phyloP scores from a whole-genome alignment of 2,329 filamentous ascomycete genomes.

The Acephala macrosclerotiorum region DNA sequence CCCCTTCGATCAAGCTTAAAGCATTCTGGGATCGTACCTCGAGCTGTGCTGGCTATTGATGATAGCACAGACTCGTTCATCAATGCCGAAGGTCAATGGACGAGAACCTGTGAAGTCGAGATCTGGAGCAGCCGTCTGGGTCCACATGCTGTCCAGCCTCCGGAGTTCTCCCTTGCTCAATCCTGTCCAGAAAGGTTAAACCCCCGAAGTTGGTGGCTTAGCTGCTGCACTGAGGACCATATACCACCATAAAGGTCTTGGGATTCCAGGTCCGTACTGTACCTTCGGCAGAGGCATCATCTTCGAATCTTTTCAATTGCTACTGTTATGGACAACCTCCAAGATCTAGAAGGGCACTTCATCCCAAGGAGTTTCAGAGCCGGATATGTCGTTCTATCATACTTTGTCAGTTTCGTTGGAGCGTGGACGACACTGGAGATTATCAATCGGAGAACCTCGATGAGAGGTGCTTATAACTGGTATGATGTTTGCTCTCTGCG shows the following conservation, averaged over 20 bases:
- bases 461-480: constrained; percentile 74
- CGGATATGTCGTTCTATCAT: constrained; percentile 73
- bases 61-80: neutral
- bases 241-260: neutral
- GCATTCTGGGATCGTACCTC: neutral
- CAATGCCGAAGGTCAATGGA: neutral
- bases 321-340: constrained; percentile 12
- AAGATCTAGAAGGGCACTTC: constrained; percentile 25
- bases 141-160: neutral
- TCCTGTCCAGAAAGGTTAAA: neutral
- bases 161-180: neutral
- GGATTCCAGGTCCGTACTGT: neutral
- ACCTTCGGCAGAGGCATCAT: neutral
- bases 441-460: constrained; percentile 77
- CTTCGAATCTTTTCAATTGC: neutral
- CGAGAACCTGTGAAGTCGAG: neutral
- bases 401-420: constrained; percentile 75
- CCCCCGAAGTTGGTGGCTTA: neutral
- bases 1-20: neutral
- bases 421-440: constrained; percentile 82
- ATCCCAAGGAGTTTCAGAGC: constrained; percentile 45
- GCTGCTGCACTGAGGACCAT: neutral
- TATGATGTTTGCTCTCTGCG: constrained; percentile 44
- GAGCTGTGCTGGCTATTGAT: neutral
- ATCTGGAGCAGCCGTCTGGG: neutral